These are phyloP conservation scores for Penicillium sp. DNA, from an alignment of 2,329 filamentous ascomycete genomes.

Conservation along the genomic window DNA sequence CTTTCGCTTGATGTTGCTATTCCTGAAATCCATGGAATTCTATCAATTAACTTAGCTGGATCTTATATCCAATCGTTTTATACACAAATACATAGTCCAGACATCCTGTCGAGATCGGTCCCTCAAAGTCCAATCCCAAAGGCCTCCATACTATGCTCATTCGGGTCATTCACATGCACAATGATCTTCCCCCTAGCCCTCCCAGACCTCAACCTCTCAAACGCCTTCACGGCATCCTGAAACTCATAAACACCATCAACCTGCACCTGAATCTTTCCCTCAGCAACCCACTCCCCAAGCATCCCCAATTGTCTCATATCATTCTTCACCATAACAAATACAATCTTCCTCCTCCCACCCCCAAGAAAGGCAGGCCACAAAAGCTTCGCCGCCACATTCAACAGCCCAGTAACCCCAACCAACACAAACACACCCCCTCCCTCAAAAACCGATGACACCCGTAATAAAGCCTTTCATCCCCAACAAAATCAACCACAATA, in stretches of 20 bases:
- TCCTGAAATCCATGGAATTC: no score
- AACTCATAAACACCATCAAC: conserved; percentile 56
- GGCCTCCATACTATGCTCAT: background rate
- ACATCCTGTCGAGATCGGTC: no score
- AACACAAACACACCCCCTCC: conserved; percentile 52
- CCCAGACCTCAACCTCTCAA: conserved; percentile 55
- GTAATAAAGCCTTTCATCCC: conserved; percentile 52
- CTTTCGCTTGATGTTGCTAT: conserved; percentile 44
- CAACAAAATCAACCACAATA: conserved; percentile 58
- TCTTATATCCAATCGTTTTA: no score
- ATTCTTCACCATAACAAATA: conserved; percentile 36
- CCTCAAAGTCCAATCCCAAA: conserved; percentile 2
- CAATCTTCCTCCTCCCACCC: conserved; percentile 45
- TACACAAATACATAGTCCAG: no score
- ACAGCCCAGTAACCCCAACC: conserved; percentile 44
- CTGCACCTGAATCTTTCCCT: conserved; percentile 56
- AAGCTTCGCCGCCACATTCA: conserved; percentile 37
- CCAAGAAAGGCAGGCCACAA: conserved; percentile 49
- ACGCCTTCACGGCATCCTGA: conserved; percentile 56
- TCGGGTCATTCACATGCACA: conserved; percentile 31
- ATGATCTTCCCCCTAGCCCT: conserved; percentile 60
- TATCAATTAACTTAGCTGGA: no score
- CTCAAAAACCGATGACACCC: conserved; percentile 51
- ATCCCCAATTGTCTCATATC: conserved; percentile 46
- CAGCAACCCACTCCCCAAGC: conserved; percentile 54